Evolutionary conservation across 2,329 filamentous ascomycete genomes (phyloP), one percentile per base, ranked within the genome.

Genomic region (Colletotrichum sansevieriae): DNA sequence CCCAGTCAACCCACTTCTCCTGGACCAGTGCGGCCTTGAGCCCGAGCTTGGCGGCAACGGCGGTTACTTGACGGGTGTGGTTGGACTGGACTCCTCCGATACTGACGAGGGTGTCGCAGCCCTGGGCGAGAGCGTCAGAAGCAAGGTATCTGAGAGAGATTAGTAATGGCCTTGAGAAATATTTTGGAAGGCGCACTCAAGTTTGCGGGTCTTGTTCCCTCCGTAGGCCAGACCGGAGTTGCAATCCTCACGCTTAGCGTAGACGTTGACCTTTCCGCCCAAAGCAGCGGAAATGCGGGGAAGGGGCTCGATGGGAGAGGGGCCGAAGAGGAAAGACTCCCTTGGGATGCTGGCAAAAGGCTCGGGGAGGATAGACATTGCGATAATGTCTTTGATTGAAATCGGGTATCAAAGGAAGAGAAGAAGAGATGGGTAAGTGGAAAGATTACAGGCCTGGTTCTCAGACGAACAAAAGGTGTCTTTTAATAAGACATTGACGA

Each of bases 161-260:
- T n/a, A 61, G 43, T 15, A 15, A 20, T 10, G 15, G 8, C 2
- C 7, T 10, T 3, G 3, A 22, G 6, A 13, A 1, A 15, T 8
- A 2, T 29, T 29, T 8, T 9, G 29, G 33, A 43, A 39, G 13
- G 3, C 76, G 72, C 75, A 87, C 82, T 92, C 90, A 2, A 92
- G 83, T 77, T 92, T 92, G 66, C 90, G 84, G 35, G 86, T 88
- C 79, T 92, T 92, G 81, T 92, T 92, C 61, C 89, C 90, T 43
- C 90, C 90, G 73, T 85, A 91, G 3, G 90, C 90, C 18, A 91
- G 83, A 0, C 86, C 87, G 2, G 88, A 91, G 79, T 91, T 91
- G 75, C 89, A 88, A 79, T 93, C 91, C 72, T 93, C 91, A 58
- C 91, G 86, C 79, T 93, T 93, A 61, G 91, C 90, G 75, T 88